These are phyloP conservation scores for Mortierella sp. DNA, from an alignment of 371 early-diverging fungal species.

Conservation along the genomic window DNA sequence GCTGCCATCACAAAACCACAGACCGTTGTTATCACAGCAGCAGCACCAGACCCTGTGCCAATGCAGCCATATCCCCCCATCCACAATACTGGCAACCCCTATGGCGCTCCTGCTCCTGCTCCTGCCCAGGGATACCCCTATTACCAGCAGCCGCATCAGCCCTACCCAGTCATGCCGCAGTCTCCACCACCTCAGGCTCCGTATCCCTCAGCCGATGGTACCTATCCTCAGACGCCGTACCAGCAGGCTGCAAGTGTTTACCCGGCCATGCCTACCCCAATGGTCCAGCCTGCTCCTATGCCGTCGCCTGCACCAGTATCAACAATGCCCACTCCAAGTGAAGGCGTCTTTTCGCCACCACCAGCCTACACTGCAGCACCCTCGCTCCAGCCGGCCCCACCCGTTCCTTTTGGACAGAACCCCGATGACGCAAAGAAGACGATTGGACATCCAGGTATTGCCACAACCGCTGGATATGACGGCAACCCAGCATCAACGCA, in stretches of 20 bases:
- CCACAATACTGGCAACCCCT: too few relatives aligned
- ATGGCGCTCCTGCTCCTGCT: too few relatives aligned
- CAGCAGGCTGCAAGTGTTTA: background rate
- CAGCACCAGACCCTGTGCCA: background rate
- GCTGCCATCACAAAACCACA: background rate
- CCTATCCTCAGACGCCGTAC: background rate
- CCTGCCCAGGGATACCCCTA: too few relatives aligned
- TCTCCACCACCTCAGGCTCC: background rate
- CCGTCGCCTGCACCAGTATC: background rate
- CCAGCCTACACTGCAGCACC: conserved; percentile 9
- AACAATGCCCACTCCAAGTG: background rate
- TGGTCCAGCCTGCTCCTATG: background rate
- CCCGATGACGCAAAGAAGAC: background rate
- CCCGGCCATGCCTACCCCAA: background rate
- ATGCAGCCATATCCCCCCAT: conserved; percentile 9
- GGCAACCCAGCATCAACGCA: background rate
- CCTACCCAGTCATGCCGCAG: conserved; percentile 1
- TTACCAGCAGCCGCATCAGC: background rate
- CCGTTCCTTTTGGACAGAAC: too few relatives aligned
- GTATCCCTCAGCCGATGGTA: background rate
- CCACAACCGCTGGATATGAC: background rate
- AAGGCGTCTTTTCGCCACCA: conserved; percentile 12
- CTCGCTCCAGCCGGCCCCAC: background rate
- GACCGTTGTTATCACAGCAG: background rate
- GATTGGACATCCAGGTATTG: background rate